Percentiles rank a stretch among this genome's conserved stretches.
Conservation (phyloP, 2,329 filamentous ascomycete species). For the Emydomyces testavorans region DNA sequence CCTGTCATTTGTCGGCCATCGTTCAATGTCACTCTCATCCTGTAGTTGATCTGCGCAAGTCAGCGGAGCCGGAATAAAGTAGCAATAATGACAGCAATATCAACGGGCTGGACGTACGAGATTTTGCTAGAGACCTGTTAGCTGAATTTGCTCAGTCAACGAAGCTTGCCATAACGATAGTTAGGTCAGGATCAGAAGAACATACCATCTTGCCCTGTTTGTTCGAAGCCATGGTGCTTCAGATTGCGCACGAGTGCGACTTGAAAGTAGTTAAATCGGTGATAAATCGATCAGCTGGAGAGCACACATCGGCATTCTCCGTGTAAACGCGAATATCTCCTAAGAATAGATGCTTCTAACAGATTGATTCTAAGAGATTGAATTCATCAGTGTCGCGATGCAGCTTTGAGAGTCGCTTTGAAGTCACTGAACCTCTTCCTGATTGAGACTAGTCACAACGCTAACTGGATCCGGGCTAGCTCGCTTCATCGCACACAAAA, state of each 20-base stretch:
- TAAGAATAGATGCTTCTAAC: no score
- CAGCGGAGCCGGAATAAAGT: not conserved
- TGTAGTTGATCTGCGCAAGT: conserved; percentile 77
- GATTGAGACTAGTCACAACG: conserved; percentile 25
- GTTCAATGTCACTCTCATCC: conserved; percentile 91
- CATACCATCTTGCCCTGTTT: conserved; percentile 99
- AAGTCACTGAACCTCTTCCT: conserved; percentile 19
- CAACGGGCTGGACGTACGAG: conserved; percentile 41
- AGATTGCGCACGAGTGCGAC: conserved; percentile 38
- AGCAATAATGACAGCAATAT: not conserved
- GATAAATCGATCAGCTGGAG: not conserved
- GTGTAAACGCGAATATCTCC: no score
- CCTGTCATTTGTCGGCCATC: conserved; percentile 94
- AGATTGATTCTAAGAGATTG: no score
- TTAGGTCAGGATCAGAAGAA: conserved; percentile 30
- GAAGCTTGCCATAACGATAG: conserved; percentile 35
- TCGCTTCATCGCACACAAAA: conserved; percentile 26
- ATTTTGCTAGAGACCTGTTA: conserved; percentile 52
- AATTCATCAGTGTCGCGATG: no score
- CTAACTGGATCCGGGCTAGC: conserved; percentile 29
- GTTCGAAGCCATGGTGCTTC: conserved; percentile 56
- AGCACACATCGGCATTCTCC: not conserved
- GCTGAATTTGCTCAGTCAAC: conserved; percentile 43
- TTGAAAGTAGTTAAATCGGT: conserved; percentile 18
- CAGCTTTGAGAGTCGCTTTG: conserved; percentile 5